Percentiles rank a stretch among this genome's conserved stretches.
phyloP scores from a whole-genome alignment of 495 filamentous ascomycete genomes.

The Aspergillus sclerotiicarbonarius region DNA sequence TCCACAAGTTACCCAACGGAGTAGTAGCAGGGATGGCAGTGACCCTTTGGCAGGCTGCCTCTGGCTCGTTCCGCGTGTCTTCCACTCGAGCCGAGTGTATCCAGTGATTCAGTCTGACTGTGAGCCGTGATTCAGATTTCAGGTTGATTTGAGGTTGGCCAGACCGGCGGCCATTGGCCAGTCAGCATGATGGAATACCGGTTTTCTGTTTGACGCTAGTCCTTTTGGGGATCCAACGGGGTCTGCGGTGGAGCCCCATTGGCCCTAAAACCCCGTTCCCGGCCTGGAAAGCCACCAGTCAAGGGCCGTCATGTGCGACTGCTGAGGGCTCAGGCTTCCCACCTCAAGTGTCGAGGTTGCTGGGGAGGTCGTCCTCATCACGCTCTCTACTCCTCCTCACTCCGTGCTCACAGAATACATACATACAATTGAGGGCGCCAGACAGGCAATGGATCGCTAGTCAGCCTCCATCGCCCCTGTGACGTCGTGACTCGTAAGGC shows the following conservation, averaged over 20 bases:
- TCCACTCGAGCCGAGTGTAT: not conserved
- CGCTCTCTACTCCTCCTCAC: no score
- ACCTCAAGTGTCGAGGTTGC: not conserved
- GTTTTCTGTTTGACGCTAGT: not conserved
- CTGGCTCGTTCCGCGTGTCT: not conserved
- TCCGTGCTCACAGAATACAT: no score
- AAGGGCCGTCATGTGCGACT: not conserved
- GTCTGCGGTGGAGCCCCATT: not conserved
- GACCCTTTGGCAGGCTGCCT: no score
- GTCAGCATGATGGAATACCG: not conserved
- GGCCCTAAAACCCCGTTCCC: not conserved
- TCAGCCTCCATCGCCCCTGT: not conserved
- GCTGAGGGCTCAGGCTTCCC: not conserved
- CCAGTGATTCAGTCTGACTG: not conserved
- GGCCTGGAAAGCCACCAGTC: conserved; percentile 3
- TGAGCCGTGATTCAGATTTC: not conserved
- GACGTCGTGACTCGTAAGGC: not conserved
- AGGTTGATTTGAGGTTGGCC: not conserved
- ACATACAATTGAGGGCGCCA: no score
- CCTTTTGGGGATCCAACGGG: not conserved
- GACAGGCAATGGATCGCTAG: no score
- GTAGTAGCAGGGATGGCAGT: no score
- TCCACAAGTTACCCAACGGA: not conserved
- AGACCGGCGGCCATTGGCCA: not conserved
- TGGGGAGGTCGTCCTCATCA: no score